phyloP scores from a whole-genome alignment of 495 filamentous ascomycete species.

The Aspergillus conjunctus region DNA sequence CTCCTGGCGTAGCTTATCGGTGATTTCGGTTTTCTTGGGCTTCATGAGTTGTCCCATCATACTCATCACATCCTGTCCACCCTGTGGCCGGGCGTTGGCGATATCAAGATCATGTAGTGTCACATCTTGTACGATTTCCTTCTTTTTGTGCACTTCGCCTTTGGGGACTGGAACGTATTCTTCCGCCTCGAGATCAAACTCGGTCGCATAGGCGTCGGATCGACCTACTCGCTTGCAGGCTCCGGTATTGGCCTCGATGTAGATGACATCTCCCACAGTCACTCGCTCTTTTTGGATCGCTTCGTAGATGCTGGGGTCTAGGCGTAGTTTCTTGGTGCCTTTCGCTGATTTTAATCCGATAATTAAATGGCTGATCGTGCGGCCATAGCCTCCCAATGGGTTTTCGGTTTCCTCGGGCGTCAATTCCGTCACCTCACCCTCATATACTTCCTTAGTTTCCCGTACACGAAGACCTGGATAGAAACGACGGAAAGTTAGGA shows the following conservation, averaged over 20 bases:
- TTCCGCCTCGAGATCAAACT: slow-evolving; percentile 97
- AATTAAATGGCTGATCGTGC: slow-evolving; percentile 87
- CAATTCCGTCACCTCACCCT: slow-evolving; percentile 93
- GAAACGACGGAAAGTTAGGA: background rate
- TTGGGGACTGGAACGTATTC: slow-evolving; percentile 99
- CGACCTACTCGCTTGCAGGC: slow-evolving; percentile 95
- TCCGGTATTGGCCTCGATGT: slow-evolving; percentile 97
- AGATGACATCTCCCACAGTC: slow-evolving; percentile 93
- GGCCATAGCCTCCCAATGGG: slow-evolving; percentile 91
- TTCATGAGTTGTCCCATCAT: slow-evolving; percentile 99
- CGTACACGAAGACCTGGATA: slow-evolving; percentile 75
- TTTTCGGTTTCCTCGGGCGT: slow-evolving; percentile 98
- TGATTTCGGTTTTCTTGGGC: slow-evolving; percentile 98
- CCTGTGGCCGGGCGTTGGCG: slow-evolving; percentile 90
- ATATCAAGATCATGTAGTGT: slow-evolving; percentile 95
- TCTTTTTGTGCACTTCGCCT: slow-evolving; percentile 99
- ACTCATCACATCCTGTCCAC: slow-evolving; percentile 98
- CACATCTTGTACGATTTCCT: slow-evolving; percentile 99
- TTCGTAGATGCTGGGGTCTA: slow-evolving; percentile 98
- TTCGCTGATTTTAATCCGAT: slow-evolving; percentile 88
- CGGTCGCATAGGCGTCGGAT: slow-evolving; percentile 93
- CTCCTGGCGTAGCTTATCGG: slow-evolving; percentile 89
- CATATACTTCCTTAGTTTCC: slow-evolving; percentile 97
- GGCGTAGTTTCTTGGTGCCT: slow-evolving; percentile 93
- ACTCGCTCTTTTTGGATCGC: slow-evolving; percentile 98